Percentiles rank a stretch among this genome's conserved stretches.
These are phyloP conservation scores for Singerocomus inundabilis DNA, from an alignment of 1,284 basidiomycete species.

Conservation along the genomic window DNA sequence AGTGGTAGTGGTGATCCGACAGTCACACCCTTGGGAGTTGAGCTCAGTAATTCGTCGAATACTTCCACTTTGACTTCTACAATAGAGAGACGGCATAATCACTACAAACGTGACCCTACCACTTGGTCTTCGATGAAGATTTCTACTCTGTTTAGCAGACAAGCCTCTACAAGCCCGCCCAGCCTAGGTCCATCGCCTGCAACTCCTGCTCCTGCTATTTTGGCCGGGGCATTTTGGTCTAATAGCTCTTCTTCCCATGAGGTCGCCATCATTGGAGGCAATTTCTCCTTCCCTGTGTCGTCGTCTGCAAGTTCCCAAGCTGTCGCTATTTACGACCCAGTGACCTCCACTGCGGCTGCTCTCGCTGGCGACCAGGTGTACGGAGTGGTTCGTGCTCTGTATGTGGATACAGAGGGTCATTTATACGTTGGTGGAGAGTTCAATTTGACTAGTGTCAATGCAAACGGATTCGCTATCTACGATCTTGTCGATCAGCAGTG, in stretches of 20 bases:
- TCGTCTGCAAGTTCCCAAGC: slow-evolving; percentile 49
- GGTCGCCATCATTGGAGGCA: slow-evolving; percentile 84
- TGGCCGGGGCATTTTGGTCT: slow-evolving; percentile 89
- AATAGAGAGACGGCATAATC: slow-evolving; percentile 38
- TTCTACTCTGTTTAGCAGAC: slow-evolving; percentile 52
- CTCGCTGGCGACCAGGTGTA: slow-evolving; percentile 61
- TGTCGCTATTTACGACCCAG: slow-evolving; percentile 74
- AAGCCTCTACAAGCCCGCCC: slow-evolving; percentile 41
- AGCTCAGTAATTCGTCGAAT: slow-evolving; percentile 42
- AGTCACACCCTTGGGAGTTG: slow-evolving; percentile 57
- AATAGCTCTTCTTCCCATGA: slow-evolving; percentile 69
- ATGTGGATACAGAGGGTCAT: slow-evolving; percentile 59
- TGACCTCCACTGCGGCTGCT: slow-evolving; percentile 48
- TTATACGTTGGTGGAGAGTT: slow-evolving; percentile 85
- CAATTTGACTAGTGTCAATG: slow-evolving; percentile 51
- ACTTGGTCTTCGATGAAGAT: slow-evolving; percentile 53
- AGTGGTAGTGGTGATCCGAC: slow-evolving; percentile 48
- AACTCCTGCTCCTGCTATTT: slow-evolving; percentile 73
- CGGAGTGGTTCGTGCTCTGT: slow-evolving; percentile 72
- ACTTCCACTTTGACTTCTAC: slow-evolving; percentile 30
- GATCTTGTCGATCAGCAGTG: slow-evolving; percentile 64
- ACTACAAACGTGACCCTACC: slow-evolving; percentile 36
- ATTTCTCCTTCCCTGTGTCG: slow-evolving; percentile 69
- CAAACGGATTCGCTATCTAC: slow-evolving; percentile 74
- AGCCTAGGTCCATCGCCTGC: slow-evolving; percentile 56